These are phyloP conservation scores for Schizonepeta tenuifolia DNA, from an alignment of 257 asterid genomes.

Conservation along the genomic window DNA sequence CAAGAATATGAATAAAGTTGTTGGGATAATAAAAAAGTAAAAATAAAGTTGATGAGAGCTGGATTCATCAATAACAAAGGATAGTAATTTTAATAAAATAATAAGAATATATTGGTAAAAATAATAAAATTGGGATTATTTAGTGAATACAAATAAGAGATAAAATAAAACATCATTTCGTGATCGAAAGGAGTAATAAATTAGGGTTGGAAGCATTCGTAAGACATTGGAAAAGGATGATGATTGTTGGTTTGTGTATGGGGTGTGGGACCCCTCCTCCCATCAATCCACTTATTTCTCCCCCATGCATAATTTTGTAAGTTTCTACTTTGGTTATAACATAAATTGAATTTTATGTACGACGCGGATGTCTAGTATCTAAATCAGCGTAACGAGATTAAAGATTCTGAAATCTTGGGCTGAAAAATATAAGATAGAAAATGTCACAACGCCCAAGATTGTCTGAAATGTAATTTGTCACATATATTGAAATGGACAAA, in stretches of 20 bases:
- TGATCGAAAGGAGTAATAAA: no score
- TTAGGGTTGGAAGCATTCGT: background rate
- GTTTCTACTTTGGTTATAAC: constrained; percentile 5
- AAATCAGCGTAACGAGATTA: background rate
- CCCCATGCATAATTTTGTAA: background rate
- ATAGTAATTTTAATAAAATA: no score
- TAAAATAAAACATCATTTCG: no score
- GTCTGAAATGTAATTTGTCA: constrained; percentile 37
- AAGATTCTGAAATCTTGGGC: background rate
- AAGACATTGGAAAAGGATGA: background rate
- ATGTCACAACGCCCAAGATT: constrained; percentile 25
- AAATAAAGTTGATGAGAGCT: no score
- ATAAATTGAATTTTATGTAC: background rate
- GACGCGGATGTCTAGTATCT: constrained; percentile 15
- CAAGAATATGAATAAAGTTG: no score
- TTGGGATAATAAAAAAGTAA: no score
- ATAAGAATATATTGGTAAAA: no score
- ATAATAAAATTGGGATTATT: no score
- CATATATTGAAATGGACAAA: constrained; percentile 31
- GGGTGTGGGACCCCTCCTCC: background rate
- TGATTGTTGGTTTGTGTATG: background rate
- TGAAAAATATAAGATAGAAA: constrained; percentile 22
- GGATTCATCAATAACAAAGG: no score
- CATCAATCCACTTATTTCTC: background rate
- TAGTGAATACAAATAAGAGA: no score